Conservation (phyloP, 129 eudicot genomes). For the Flaveria sonorensis region DNA sequence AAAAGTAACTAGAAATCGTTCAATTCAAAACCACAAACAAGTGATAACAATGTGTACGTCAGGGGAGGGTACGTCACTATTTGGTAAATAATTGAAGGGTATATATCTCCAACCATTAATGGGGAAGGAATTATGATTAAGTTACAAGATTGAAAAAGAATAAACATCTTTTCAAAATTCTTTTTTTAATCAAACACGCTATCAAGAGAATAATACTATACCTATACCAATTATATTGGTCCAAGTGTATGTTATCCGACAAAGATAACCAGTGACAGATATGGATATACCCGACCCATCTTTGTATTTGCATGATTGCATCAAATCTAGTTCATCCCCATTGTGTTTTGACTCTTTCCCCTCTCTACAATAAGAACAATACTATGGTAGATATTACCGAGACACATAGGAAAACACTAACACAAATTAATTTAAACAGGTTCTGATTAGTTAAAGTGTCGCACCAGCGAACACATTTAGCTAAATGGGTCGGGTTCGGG, state of each 20-base stretch:
- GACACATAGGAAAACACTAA: too few species aligned
- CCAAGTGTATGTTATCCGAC: background rate
- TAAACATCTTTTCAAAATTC: background rate
- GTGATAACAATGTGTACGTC: background rate
- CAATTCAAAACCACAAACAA: background rate
- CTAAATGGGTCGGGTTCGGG: too few species aligned
- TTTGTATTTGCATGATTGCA: background rate
- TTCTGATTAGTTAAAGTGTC: too few species aligned
- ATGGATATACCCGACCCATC: background rate
- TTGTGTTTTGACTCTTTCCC: too few species aligned
- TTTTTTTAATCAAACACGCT: background rate
- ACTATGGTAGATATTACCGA: too few species aligned
- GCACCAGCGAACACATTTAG: too few species aligned
- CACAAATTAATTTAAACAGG: too few species aligned
- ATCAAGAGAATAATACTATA: background rate
- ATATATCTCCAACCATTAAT: background rate
- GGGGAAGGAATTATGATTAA: constrained; percentile 19
- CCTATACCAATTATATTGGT: background rate
- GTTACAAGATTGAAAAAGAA: background rate
- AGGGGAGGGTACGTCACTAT: background rate
- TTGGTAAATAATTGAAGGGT: constrained; percentile 19
- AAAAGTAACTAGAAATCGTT: background rate
- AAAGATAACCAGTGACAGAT: background rate
- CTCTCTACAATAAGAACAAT: too few species aligned
- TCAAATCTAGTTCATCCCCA: too few species aligned